Base-by-base conservation (phyloP, 2,329 filamentous ascomycete species). In the Torrubiellomyces zombiae region DNA sequence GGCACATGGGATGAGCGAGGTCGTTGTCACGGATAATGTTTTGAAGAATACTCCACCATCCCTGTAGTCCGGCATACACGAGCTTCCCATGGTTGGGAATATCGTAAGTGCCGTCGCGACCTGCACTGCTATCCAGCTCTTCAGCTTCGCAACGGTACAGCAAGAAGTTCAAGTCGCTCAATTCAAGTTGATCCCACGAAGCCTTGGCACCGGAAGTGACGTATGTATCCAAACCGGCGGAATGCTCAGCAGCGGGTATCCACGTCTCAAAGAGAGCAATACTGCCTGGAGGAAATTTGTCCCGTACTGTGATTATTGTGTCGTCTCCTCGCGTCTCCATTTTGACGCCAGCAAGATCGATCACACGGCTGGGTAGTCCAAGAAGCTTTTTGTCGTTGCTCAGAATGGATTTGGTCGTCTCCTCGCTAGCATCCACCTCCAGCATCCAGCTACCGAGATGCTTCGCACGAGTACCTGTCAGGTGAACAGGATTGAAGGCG, bases 181-280 rank as follows among this genome's bases (percentile, higher is more conserved):
- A 58, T 41, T 68, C 69, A 18, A 86, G 62, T 6, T 75, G 65
- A 7, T 63, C 61, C 56, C 94, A 92, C 0, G 83, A 85, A 7
- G 71, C 65, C 34, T 75, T 73, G 1, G 75, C 82, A 16, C 80
- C 83, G 15, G 75, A 76, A 0, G 81, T 89, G 29, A 94, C 76
- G 45, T 78, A 92, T 21, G 72, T 77, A 45, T 94, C 85, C 11
- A 98, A 58, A 13, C 82, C 80, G 20, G 75, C 67, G 2, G 77
- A 74, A 46, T 92, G 79, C 43, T 94, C 82, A 2, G 79, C 79
- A 14, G 72, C 72, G 4, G 85, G 85, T 15, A 95, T 89, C 75
- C 79, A 95, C 0, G 89, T 98, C 55, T 95, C 85, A 38, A 94
- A 92, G 3, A 98, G 59, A 3, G 85, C 83, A 37, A 98, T 92